Evolutionary conservation across 257 asterid species (phyloP), one percentile per base, ranked within the genome.

Genomic region (Nemophila menziesii): DNA sequence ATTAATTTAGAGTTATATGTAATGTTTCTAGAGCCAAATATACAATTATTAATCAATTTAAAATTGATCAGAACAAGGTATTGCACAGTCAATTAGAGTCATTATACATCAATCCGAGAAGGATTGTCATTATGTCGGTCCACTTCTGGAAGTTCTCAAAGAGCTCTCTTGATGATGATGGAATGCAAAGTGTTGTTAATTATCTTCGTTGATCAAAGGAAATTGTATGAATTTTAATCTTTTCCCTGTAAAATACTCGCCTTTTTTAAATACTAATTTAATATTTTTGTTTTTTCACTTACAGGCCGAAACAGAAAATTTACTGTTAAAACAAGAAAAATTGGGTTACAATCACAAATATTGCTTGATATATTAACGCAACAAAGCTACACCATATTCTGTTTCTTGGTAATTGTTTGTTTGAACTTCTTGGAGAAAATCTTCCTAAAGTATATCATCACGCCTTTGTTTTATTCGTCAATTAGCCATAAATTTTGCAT

Each of bases 181-280:
- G 94, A 54, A 22, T 90, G 69, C 92, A 73, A 47, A 67, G 52
- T 44, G 82, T 90, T 55, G 80, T 90, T 51, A 85, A 68, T 57
- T 90, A 84, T 72, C 95, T 90, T 14, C 75, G 94, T n/a, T 73
- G 94, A 49, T 69, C 98, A 4, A 90, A 90, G 79, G 94, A 90
- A 58, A 80, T 85, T 58, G 75, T 59, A 54, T 37, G 71, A n/a
- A 0, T 53, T 14, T 10, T 39, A n/a, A 10, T 14, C 37, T 20
- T 27, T n/a, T 49, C 11, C 33, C 15, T n/a, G 1, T 29, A 18
- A 11, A 22, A 29, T 51, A 4, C n/a, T 11, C 2, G 26, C 8
- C 24, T n/a, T 14, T 23, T 55, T 11, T 11, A 5, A 5, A 17
- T 43, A 2, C 9, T 33, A 9, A 8, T 2, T 19, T 16, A 16